Conservation (phyloP, 352 stramenopile genomes). For the Pythium brachiatum region DNA sequence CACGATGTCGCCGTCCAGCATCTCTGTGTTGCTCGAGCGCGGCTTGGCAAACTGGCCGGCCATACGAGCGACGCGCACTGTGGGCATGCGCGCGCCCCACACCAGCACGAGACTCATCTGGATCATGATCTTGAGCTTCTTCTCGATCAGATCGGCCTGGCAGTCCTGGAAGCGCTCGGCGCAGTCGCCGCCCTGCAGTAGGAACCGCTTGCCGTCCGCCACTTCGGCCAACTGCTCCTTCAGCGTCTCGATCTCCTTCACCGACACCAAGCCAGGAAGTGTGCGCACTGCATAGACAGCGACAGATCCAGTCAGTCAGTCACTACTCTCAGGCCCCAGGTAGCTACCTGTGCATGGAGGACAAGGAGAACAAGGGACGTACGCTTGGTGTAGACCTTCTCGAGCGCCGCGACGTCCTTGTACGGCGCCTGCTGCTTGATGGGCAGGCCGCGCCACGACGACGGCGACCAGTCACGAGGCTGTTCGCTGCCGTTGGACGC, state of each 20-base stretch:
- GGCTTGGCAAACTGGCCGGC: conserved; percentile 99
- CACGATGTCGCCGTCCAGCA: conserved; percentile 92
- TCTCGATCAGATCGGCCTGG: conserved; percentile 81
- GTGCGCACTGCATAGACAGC: conserved; percentile 56
- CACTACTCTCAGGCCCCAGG: no score
- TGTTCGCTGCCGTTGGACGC: neutral
- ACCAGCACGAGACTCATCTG: conserved; percentile 98
- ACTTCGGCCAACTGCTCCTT: conserved; percentile 92
- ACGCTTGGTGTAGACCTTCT: conserved; percentile 68
- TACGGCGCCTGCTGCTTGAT: conserved; percentile 85
- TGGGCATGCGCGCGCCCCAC: conserved; percentile 96
- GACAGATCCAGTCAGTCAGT: conserved; percentile 17
- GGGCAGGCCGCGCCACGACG: conserved; percentile 74
- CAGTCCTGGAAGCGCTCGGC: conserved; percentile 96
- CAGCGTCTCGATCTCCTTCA: conserved; percentile 93
- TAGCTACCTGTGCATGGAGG: conserved; percentile 5
- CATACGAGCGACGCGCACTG: conserved; percentile 96
- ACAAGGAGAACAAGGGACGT: conserved; percentile 16
- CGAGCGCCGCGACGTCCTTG: conserved; percentile 66
- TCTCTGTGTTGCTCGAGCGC: conserved; percentile 92
- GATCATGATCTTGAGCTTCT: conserved; percentile 94
- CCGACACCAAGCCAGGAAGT: conserved; percentile 93
- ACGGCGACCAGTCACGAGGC: conserved; percentile 44
- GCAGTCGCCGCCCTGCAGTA: conserved; percentile 98
- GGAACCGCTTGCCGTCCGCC: conserved; percentile 95